These are phyloP conservation scores for Chrysosphaeria jannelii DNA, from an alignment of 2,329 filamentous ascomycete genomes.

Conservation along the genomic window DNA sequence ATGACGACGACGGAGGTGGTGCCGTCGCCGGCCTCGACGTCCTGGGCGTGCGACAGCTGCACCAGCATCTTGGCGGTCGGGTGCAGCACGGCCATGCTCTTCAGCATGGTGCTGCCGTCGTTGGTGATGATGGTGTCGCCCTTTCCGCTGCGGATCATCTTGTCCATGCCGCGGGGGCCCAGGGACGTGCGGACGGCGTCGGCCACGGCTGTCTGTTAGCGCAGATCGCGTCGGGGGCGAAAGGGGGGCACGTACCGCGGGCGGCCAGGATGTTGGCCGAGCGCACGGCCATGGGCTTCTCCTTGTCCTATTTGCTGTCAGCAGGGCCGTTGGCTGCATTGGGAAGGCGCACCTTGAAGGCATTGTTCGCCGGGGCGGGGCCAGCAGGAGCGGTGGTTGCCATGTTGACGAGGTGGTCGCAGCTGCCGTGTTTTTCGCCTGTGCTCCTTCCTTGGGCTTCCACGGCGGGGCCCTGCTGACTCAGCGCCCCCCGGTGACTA, in stretches of 20 bases:
- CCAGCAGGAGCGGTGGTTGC: constrained; percentile 15
- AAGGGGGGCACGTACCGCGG: constrained; percentile 30
- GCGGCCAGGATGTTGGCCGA: constrained; percentile 93
- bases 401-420: constrained; percentile 10
- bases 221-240: constrained; percentile 1
- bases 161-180: constrained; percentile 92
- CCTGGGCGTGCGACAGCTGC: constrained; percentile 84
- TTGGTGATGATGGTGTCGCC: constrained; percentile 98
- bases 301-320: constrained; percentile 67
- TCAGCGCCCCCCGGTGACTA: no score
- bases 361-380: constrained; percentile 16
- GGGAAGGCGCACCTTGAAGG: constrained; percentile 20
- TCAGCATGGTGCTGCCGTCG: constrained; percentile 97
- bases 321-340: constrained; percentile 1
- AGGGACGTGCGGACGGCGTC: constrained; percentile 94
- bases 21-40: constrained; percentile 93
- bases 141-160: constrained; percentile 94
- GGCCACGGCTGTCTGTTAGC: constrained; percentile 39
- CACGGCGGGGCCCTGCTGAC: no score
- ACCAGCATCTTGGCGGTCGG: constrained; percentile 99
- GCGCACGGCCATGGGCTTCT: constrained; percentile 93
- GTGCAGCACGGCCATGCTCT: constrained; percentile 97
- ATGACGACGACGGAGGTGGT: constrained; percentile 97
- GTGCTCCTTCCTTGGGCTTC: no score
- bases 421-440: no score